Conservation (phyloP, 1,284 basidiomycete species). For the Peniophora sp. region DNA sequence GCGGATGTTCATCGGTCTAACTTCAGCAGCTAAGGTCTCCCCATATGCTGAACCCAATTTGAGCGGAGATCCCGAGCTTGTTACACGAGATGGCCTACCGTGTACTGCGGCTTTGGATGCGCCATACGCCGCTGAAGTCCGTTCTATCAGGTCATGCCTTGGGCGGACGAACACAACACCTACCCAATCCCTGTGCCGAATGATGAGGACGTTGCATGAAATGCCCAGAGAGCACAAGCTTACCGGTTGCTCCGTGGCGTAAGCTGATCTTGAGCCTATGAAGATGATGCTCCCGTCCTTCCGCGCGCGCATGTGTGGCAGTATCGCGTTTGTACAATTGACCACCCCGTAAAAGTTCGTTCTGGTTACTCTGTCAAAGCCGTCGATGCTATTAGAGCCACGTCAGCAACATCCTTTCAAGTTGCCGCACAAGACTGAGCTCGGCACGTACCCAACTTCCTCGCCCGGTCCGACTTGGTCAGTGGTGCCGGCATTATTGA, state of each 20-base stretch:
- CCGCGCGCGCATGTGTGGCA: not conserved
- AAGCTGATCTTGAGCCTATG: not conserved
- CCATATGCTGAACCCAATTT: not conserved
- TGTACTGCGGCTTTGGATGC: conserved; percentile 1
- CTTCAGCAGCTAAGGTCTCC: not conserved
- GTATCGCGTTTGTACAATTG: not conserved
- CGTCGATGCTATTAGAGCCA: no score
- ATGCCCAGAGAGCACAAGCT: no score
- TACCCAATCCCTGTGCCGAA: no score
- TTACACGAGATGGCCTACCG: not conserved
- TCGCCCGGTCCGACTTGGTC: not conserved
- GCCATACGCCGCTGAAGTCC: not conserved
- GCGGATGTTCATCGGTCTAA: not conserved
- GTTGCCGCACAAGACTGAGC: not conserved
- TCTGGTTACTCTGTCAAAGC: not conserved
- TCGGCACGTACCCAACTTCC: not conserved
- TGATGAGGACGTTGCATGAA: no score
- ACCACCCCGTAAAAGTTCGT: not conserved
- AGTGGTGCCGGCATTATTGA: not conserved
- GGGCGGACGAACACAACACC: no score
- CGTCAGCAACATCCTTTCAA: no score
- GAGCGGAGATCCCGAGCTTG: not conserved
- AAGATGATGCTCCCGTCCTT: not conserved
- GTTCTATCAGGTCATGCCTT: not conserved
- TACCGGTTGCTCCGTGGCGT: not conserved